Base-by-base conservation (phyloP, 176 grass and related monocot species). In the Triticum urartu region DNA sequence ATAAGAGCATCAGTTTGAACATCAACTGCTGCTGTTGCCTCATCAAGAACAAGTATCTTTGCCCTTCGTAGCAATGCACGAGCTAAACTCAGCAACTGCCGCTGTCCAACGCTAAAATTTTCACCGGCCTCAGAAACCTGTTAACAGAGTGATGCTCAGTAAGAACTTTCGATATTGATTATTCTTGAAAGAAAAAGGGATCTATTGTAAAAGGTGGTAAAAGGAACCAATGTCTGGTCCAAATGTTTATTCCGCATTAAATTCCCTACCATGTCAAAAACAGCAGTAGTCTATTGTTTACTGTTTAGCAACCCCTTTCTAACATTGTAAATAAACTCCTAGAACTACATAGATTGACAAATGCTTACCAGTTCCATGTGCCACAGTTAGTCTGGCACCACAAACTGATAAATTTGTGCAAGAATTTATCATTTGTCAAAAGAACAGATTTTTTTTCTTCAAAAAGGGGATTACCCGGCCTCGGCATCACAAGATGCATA, bases 11-110 rank as follows among this genome's bases (percentile, higher is more conserved):
- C 97, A 50, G 94, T 98, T 81, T 87, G 88, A 69, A 98, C 92
- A 90, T 98, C 97, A 90, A 98, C 97, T 62, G 94, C 93, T 70
- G 97, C 97, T 32, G 97, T 98, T 10, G 97, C 97, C 86, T 98
- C 97, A 88, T 98, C 97, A 72, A 98, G 93, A 86, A 95, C 97
- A 42, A 98, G 93, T 88, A 98, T 98, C 85, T 98, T 98, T 7
- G 92, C 90, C 85, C 97, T 93, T 84, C 94, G 89, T 70, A 98
- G 77, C 84, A 98, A 92, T 9, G 97, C 97, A 84, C 97, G 94
- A 74, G 97, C 86, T 78, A 98, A 87, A 89, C 97, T 98, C 34
- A 98, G 83, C 63, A 98, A 65, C 68, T 98, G 97, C 48, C 94
- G 90, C 73, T 94, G 97, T 83, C 97, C 97, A 83, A 98, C 94